These are phyloP conservation scores for Globisporangium carolinianum DNA, from an alignment of 352 stramenopile genomes.

Conservation along the genomic window DNA sequence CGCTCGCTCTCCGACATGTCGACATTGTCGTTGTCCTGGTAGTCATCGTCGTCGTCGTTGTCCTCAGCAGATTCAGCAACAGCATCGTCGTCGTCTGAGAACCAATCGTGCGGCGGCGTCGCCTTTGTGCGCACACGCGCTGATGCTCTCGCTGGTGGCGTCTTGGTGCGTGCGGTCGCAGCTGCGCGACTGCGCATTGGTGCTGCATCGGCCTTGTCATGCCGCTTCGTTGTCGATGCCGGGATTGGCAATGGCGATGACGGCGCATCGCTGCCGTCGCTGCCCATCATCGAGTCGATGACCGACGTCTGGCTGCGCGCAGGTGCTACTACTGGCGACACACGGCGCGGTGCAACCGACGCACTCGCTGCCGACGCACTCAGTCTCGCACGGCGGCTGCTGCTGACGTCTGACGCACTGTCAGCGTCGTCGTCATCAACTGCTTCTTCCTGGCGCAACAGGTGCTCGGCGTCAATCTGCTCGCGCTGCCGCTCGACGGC, in stretches of 20 bases:
- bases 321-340: not conserved
- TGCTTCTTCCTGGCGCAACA: conserved; percentile 46
- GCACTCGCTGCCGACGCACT: not conserved
- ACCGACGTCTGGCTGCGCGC: not conserved
- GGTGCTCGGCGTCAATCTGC: conserved; percentile 37
- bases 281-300: conserved; percentile 6
- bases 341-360: conserved; percentile 5
- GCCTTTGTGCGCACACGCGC: conserved; percentile 11
- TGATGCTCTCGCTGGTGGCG: conserved; percentile 6
- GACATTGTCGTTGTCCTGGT: conserved; percentile 24
- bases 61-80: conserved; percentile 33
- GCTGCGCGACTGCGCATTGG: conserved; percentile 19
- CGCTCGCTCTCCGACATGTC: conserved; percentile 26
- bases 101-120: conserved; percentile 18
- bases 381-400: not conserved
- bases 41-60: conserved; percentile 55
- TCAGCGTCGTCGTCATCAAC: conserved; percentile 11
- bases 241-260: conserved; percentile 2
- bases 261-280: conserved; percentile 13
- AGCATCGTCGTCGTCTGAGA: conserved; percentile 33
- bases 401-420: not conserved
- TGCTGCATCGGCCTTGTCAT: conserved; percentile 2
- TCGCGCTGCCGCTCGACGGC: conserved; percentile 71
- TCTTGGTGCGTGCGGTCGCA: not conserved
- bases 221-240: not conserved